Percentiles rank a stretch among this genome's conserved stretches.
Evolutionary conservation across 1,284 basidiomycete species (phyloP).

Genomic region (Entoloma clypeatum): DNA sequence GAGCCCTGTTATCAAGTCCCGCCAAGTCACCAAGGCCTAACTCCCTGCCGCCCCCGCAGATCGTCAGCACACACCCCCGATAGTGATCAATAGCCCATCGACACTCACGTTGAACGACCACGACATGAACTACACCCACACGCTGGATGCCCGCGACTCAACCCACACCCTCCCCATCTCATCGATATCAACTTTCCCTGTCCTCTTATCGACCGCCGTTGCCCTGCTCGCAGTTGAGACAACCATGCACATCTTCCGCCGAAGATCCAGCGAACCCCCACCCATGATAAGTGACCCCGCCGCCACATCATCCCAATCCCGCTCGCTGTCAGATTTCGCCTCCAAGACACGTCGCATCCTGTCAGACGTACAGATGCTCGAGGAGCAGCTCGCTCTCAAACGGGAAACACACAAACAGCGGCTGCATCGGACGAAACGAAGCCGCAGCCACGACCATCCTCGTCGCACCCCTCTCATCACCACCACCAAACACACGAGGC

Average conservation of each 20-base stretch:
- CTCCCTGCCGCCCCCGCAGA: too few relatives aligned
- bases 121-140: constrained; percentile 5
- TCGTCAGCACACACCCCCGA: too few relatives aligned
- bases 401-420: too few relatives aligned
- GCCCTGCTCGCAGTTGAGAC: constrained; percentile 31
- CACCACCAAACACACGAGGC: not conserved
- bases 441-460: not conserved
- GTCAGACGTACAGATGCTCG: constrained; percentile 18
- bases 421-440: not conserved
- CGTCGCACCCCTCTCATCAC: not conserved
- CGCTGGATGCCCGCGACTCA: constrained; percentile 2
- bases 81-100: too few relatives aligned
- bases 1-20: too few relatives aligned
- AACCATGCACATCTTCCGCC: constrained; percentile 20
- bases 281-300: not conserved
- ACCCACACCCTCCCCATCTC: constrained; percentile 6
- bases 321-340: constrained; percentile 20
- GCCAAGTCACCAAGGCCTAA: too few relatives aligned
- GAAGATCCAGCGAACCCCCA: constrained; percentile 5
- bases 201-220: constrained; percentile 28
- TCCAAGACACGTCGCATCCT: constrained; percentile 26
- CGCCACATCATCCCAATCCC: constrained; percentile 5
- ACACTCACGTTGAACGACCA: too few relatives aligned
- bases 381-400: constrained; percentile 17
- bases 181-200: constrained; percentile 20